phyloP scores from a whole-genome alignment of 1,284 basidiomycete species.

The Volvariella surrecta region DNA sequence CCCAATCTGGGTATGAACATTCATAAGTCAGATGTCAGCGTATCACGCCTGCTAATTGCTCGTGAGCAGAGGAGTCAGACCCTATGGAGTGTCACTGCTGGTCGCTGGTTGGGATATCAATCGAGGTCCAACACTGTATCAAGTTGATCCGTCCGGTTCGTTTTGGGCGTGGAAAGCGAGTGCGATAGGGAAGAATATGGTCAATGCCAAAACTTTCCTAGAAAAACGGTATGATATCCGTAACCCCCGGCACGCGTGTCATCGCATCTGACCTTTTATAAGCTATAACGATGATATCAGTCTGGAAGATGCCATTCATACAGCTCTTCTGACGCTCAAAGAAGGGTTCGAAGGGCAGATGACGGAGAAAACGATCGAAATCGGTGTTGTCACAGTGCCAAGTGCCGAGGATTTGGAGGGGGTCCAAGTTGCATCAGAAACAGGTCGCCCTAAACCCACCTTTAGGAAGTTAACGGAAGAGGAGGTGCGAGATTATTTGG shows the following conservation, averaged over 20 bases:
- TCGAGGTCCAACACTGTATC: conserved; percentile 90
- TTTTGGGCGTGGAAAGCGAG: conserved; percentile 99
- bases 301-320: conserved; percentile 98
- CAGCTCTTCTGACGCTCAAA: conserved; percentile 96
- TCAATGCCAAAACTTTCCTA: conserved; percentile 98
- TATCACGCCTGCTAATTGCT: conserved; percentile 11
- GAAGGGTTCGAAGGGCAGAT: conserved; percentile 99
- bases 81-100: conserved; percentile 94
- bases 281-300: conserved; percentile 99
- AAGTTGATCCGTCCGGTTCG: conserved; percentile 97
- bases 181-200: conserved; percentile 99
- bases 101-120: conserved; percentile 95
- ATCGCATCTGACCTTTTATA: conserved; percentile 14
- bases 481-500: conserved; percentile 91
- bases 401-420: conserved; percentile 69
- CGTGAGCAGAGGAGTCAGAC: conserved; percentile 80
- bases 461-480: conserved; percentile 93
- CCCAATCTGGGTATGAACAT: conserved; percentile 84
- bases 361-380: conserved; percentile 99
- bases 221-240: conserved; percentile 77
- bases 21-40: conserved; percentile 10
- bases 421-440: conserved; percentile 64
- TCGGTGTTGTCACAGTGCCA: conserved; percentile 90
- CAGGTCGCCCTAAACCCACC: conserved; percentile 71
- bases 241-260: conserved; percentile 10